Evolutionary conservation across 2,329 filamentous ascomycete genomes (phyloP).

Genomic region (Rhinocladiella mackenziei): DNA sequence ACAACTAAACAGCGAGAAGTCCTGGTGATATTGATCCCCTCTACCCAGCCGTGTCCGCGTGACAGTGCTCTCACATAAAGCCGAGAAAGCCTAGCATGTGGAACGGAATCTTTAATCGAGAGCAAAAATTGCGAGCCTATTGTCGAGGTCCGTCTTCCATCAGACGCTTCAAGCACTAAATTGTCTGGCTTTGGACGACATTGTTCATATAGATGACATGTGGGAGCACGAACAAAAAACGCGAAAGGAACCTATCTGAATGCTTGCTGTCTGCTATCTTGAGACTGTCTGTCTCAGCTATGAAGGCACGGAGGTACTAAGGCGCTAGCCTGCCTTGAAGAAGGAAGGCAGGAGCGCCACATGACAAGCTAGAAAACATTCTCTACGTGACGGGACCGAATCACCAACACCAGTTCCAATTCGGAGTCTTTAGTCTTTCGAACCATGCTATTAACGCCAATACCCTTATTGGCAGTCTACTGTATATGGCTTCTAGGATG

Average conservation of each 20-base stretch:
- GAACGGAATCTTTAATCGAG: neutral
- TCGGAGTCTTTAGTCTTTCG: neutral
- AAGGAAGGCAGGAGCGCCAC: too few relatives aligned
- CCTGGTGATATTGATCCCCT: too few relatives aligned
- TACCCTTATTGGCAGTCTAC: neutral
- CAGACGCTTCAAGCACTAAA: neutral
- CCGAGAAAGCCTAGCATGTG: too few relatives aligned
- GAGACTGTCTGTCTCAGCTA: too few relatives aligned
- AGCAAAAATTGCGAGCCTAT: neutral
- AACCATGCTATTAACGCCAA: neutral
- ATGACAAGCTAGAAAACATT: constrained; percentile 1
- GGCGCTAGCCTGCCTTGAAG: too few relatives aligned
- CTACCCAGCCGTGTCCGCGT: too few relatives aligned
- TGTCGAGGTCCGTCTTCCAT: neutral
- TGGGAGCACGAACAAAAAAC: too few relatives aligned
- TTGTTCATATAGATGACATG: neutral
- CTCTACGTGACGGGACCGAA: neutral
- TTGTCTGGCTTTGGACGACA: neutral
- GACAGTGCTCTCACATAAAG: too few relatives aligned
- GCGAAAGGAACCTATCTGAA: too few relatives aligned
- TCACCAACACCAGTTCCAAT: constrained; percentile 1
- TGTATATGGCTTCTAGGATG: neutral
- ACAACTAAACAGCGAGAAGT: too few relatives aligned
- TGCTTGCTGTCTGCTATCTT: too few relatives aligned
- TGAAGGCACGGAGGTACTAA: too few relatives aligned